phyloP scores from a whole-genome alignment of 352 stramenopile species.

The Globisporangium orthogonon region DNA sequence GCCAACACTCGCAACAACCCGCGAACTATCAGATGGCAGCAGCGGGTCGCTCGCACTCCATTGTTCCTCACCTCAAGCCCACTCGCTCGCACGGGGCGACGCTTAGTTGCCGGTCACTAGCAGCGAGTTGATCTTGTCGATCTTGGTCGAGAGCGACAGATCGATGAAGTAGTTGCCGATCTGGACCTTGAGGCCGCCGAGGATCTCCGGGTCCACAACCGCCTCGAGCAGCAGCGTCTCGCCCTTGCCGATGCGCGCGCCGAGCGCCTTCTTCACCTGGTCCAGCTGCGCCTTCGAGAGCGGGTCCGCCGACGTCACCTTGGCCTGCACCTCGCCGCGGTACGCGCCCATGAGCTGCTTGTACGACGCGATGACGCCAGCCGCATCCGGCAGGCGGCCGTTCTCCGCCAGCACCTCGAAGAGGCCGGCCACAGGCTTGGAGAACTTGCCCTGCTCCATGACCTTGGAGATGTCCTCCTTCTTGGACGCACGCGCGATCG shows the following conservation, averaged over 20 bases:
- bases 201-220: slow-evolving; percentile 91
- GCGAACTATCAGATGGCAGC: neutral
- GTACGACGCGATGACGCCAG: slow-evolving; percentile 87
- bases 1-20: no score
- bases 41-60: neutral
- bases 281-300: slow-evolving; percentile 91
- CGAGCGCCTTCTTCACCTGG: slow-evolving; percentile 92
- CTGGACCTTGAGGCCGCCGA: slow-evolving; percentile 95
- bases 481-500: slow-evolving; percentile 93
- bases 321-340: slow-evolving; percentile 93
- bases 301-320: slow-evolving; percentile 94
- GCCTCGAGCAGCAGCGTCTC: slow-evolving; percentile 91
- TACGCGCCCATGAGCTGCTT: slow-evolving; percentile 95
- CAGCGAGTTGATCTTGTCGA: slow-evolving; percentile 92
- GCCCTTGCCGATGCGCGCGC: slow-evolving; percentile 75
- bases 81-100: slow-evolving; percentile 1
- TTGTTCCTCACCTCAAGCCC: neutral
- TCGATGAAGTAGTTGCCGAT: slow-evolving; percentile 98
- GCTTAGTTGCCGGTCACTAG: slow-evolving; percentile 58
- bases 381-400: slow-evolving; percentile 87
- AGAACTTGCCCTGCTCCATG: slow-evolving; percentile 89
- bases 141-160: slow-evolving; percentile 92
- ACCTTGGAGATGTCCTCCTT: slow-evolving; percentile 90
- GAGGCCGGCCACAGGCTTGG: slow-evolving; percentile 91
- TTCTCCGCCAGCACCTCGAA: slow-evolving; percentile 97